These are phyloP conservation scores for Penicillium palitans DNA, from an alignment of 2,329 filamentous ascomycete genomes.

Conservation along the genomic window DNA sequence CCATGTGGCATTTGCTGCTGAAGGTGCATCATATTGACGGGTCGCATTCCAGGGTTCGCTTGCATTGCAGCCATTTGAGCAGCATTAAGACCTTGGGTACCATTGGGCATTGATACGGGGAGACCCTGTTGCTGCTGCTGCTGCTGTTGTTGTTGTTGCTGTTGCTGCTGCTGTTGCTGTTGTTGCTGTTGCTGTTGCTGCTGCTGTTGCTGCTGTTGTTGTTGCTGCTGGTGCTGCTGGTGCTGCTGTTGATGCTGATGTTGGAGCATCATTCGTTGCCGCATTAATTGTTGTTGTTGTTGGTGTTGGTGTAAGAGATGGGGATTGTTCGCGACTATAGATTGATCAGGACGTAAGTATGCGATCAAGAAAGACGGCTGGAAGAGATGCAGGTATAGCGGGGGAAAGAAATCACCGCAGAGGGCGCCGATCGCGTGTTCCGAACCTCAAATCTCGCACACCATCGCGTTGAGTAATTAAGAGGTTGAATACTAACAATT, in stretches of 20 bases:
- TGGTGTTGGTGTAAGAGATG: conserved; percentile 49
- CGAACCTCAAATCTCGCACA: not conserved
- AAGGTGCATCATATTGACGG: conserved; percentile 42
- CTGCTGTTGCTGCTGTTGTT: conserved; percentile 30
- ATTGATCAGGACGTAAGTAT: conserved; percentile 14
- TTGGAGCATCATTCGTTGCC: conserved; percentile 27
- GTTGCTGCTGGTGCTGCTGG: conserved; percentile 34
- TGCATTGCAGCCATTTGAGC: conserved; percentile 49
- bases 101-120: conserved; percentile 44
- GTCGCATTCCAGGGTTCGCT: conserved; percentile 42
- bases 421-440: not conserved
- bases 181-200: conserved; percentile 36
- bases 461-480: not conserved
- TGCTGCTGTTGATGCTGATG: conserved; percentile 24
- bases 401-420: conserved; percentile 1
- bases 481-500: conserved; percentile 39
- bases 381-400: not conserved
- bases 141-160: conserved; percentile 38
- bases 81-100: conserved; percentile 41
- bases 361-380: not conserved
- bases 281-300: conserved; percentile 36
- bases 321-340: conserved; percentile 43
- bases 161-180: conserved; percentile 38
- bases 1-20: conserved; percentile 45
- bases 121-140: conserved; percentile 37